Evolutionary conservation across 1,284 basidiomycete species (phyloP), one percentile per base, ranked within the genome.

Genomic region (Cutaneotrichosporon sp.): DNA sequence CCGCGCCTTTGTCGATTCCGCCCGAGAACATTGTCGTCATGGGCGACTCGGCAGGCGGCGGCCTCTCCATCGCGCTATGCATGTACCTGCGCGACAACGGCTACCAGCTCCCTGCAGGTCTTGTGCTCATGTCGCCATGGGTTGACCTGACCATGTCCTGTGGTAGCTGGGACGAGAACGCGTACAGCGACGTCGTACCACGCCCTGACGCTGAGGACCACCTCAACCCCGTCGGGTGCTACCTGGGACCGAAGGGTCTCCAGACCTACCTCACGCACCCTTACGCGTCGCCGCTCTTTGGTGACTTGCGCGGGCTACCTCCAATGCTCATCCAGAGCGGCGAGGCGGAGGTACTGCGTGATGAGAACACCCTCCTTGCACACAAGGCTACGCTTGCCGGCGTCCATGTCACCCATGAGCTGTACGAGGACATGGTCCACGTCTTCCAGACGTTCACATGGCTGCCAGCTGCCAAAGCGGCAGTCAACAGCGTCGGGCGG

Each of bases 161-260:
- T 77, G 92, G 95, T 66, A 95, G 92, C 36, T 98, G 95, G 95
- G 93, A 97, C 56, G 91, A 90, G 58, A 97, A 97, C 76, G 87
- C 90, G 18, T 83, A 83, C 20, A 91, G 84, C 72, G 91, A 93
- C 75, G 87, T 94, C 36, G 87, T 94, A 0, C 90, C 91, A 1
- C 83, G 84, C 86, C 91, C 54, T 73, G 75, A 84, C 51, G 85
- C 87, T 43, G 89, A 87, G 57, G 91, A 93, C 70, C 93, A 95
- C 72, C 85, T 98, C 73, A 92, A 99, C 75, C 95, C 97, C 0
- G 89, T 99, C 54, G 86, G 86, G 20, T 89, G 95, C 67, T 97
- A 97, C 73, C 87, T 99, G 4, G 95, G 95, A 13, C 89, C 91
- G 42, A 84, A 84, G 60, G 81, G 88, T 38, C 87, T 94, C 71